These are phyloP conservation scores for Cercophora samala DNA, from an alignment of 495 filamentous ascomycete genomes.

Conservation along the genomic window DNA sequence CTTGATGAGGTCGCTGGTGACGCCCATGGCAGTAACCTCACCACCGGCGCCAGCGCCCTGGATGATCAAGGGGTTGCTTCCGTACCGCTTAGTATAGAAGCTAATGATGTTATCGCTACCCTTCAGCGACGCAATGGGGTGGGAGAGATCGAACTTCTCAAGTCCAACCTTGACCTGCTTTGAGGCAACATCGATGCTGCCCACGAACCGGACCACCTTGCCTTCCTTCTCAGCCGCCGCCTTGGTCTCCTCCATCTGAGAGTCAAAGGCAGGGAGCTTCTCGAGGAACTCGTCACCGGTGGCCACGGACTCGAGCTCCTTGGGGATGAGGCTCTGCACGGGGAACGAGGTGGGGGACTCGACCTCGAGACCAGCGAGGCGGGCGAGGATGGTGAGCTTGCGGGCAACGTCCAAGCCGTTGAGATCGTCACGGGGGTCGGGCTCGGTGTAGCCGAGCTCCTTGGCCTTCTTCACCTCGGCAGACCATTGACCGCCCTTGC, in stretches of 20 bases:
- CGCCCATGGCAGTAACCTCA: conserved; percentile 95
- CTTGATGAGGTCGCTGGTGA: conserved; percentile 84
- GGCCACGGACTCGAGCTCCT: conserved; percentile 67
- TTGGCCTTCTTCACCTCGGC: conserved; percentile 86
- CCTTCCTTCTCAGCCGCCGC: conserved; percentile 71
- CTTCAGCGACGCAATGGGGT: conserved; percentile 87
- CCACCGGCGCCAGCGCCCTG: conserved; percentile 93
- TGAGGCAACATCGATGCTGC: conserved; percentile 76
- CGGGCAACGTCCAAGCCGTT: conserved; percentile 95
- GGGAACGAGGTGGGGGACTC: conserved; percentile 79
- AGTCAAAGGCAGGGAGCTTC: conserved; percentile 72
- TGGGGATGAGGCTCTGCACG: conserved; percentile 85
- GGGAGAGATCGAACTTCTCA: conserved; percentile 76
- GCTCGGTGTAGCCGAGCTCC: conserved; percentile 94
- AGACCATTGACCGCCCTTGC: conserved; percentile 71
- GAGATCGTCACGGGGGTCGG: conserved; percentile 91
- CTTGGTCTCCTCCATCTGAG: conserved; percentile 79
- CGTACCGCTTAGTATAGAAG: conserved; percentile 95
- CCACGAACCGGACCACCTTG: conserved; percentile 92
- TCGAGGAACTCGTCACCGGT: conserved; percentile 80
- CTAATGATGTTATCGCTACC: conserved; percentile 97
- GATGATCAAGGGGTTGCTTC: conserved; percentile 81
- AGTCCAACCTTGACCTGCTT: conserved; percentile 83
- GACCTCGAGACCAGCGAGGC: conserved; percentile 73
- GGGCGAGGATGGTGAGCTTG: conserved; percentile 92